Evolutionary conservation across 306 rosid species (phyloP).

Genomic region (Quercus alba): DNA sequence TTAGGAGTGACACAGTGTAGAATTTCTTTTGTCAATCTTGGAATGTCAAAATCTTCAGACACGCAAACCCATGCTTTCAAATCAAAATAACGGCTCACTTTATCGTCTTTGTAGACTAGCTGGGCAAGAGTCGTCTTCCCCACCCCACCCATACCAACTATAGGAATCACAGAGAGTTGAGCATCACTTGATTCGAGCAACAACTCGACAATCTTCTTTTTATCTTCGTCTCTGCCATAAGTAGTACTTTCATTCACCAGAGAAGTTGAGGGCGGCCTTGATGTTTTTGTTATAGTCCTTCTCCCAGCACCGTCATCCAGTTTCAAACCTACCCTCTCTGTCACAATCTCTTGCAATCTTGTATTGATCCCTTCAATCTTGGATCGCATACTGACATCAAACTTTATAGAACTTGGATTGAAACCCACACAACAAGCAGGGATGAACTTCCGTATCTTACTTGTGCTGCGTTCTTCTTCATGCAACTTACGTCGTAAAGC

Average conservation of each 20-base stretch:
- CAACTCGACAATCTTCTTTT: not conserved
- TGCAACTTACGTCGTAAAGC: no score
- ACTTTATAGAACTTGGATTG: fast-evolving
- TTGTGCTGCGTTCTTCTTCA: no score
- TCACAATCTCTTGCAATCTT: not conserved
- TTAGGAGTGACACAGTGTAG: not conserved
- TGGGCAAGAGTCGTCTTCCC: not conserved
- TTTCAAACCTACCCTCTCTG: fast-evolving
- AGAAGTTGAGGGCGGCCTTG: not conserved
- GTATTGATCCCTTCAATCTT: no score
- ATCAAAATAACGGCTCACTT: not conserved
- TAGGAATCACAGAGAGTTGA: not conserved
- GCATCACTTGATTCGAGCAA: not conserved
- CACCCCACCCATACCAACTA: not conserved
- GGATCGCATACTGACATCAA: no score
- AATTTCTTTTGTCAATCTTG: not conserved
- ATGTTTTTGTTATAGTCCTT: not conserved
- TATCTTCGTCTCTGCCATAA: conserved; percentile 14
- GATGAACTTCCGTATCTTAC: no score
- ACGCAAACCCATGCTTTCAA: not conserved
- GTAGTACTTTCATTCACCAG: not conserved
- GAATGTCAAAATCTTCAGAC: not conserved
- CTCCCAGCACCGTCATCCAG: fast-evolving
- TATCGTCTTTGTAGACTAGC: not conserved
- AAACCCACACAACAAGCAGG: no score